phyloP scores from a whole-genome alignment of 2,329 filamentous ascomycete species.

The Fusarium sp. region DNA sequence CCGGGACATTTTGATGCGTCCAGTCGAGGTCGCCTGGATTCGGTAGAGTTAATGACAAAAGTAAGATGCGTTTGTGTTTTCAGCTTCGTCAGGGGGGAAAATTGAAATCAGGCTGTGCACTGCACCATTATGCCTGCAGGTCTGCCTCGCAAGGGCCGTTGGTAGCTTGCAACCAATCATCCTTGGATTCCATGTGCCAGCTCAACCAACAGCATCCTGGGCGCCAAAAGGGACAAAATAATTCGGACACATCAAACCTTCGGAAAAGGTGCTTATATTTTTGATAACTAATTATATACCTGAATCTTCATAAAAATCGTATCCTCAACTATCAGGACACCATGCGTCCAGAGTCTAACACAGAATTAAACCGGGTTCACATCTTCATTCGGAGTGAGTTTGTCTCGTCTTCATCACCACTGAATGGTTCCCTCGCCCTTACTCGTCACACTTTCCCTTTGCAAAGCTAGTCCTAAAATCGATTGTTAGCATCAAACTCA shows the following conservation, averaged over 20 bases:
- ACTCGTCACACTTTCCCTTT: conserved; percentile 3
- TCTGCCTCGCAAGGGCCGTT: neutral
- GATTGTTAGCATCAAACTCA: fast-evolving
- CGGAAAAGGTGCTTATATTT: fast-evolving
- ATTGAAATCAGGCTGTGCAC: neutral
- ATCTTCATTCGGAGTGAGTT: neutral
- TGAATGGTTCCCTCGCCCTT: fast-evolving
- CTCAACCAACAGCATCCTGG: no score
- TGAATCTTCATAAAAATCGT: neutral
- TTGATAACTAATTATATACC: neutral
- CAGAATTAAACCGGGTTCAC: fast-evolving
- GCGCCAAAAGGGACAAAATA: no score
- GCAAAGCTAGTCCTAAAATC: neutral
- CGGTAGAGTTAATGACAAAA: no score
- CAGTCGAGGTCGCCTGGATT: no score
- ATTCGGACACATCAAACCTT: no score
- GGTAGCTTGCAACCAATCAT: neutral
- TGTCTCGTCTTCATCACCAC: fast-evolving
- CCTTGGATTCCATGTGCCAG: fast-evolving
- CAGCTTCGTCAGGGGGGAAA: neutral
- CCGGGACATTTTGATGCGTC: neutral
- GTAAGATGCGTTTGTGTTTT: no score
- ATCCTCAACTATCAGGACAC: fast-evolving
- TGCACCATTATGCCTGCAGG: neutral
- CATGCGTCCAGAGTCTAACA: fast-evolving